Evolutionary conservation across 306 rosid genomes (phyloP).

Genomic region (Trifolium subterraneum): DNA sequence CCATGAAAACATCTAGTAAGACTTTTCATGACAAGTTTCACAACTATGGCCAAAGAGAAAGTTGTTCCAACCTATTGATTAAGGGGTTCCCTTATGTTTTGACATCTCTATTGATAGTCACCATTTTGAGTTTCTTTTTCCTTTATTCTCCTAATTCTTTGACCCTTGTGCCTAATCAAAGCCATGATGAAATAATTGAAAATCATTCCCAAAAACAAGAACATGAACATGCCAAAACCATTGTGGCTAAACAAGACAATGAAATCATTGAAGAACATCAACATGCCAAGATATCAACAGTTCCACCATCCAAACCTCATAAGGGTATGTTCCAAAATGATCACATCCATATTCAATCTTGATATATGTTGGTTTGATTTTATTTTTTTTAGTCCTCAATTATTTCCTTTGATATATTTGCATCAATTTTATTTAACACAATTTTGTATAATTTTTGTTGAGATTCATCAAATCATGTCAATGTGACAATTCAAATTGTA

Average conservation of each 20-base stretch:
- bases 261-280: conserved; percentile 17
- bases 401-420: conserved; percentile 23
- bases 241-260: conserved; percentile 42
- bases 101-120: conserved; percentile 49
- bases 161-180: conserved; percentile 37
- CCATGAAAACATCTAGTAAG: conserved; percentile 49
- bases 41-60: conserved; percentile 48
- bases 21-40: conserved; percentile 26
- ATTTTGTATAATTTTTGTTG: not conserved
- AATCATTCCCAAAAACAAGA: conserved; percentile 20
- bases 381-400: not conserved
- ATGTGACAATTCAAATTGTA: not conserved
- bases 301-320: conserved; percentile 39
- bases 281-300: conserved; percentile 30
- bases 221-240: conserved; percentile 24
- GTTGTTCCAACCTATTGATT: conserved; percentile 44
- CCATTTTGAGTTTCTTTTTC: conserved; percentile 55
- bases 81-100: conserved; percentile 53
- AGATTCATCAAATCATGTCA: not conserved
- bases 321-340: conserved; percentile 46
- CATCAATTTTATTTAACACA: not conserved
- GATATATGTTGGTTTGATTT: conserved; percentile 9
- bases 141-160: conserved; percentile 58
- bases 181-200: conserved; percentile 32
- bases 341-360: not conserved